These are phyloP conservation scores for Phylloporus arenicola DNA, from an alignment of 768 basidiomycete species.

Conservation along the genomic window DNA sequence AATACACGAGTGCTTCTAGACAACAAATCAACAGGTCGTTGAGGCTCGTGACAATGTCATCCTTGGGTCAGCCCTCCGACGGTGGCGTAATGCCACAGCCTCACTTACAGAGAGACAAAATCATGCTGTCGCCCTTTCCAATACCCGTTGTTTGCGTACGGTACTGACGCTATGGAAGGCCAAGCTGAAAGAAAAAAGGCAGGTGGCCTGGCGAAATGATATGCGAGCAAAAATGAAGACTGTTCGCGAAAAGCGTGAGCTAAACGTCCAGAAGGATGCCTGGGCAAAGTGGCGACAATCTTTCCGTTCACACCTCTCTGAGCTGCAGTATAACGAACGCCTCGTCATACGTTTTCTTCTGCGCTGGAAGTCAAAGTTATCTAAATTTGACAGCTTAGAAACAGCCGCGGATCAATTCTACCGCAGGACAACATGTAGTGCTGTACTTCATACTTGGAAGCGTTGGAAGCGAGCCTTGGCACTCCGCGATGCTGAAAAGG, in stretches of 20 bases:
- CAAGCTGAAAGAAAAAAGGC: constrained; percentile 49
- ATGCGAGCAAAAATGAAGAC: constrained; percentile 69
- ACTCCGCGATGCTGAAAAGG: constrained; percentile 41
- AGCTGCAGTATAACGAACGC: constrained; percentile 44
- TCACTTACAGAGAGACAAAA: constrained; percentile 36
- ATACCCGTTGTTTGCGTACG: constrained; percentile 39
- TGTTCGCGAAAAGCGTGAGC: constrained; percentile 52
- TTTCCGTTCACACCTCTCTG: constrained; percentile 46
- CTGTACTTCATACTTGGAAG: constrained; percentile 44
- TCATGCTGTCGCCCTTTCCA: constrained; percentile 40
- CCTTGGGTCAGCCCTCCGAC: constrained; percentile 51
- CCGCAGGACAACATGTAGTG: constrained; percentile 33
- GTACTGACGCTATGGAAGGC: constrained; percentile 50
- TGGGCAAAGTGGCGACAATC: constrained; percentile 66
- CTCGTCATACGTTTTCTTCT: constrained; percentile 41
- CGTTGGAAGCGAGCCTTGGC: constrained; percentile 49
- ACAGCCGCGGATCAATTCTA: constrained; percentile 46
- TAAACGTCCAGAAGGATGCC: constrained; percentile 47
- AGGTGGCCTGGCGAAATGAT: constrained; percentile 56
- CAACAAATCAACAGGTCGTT: constrained; percentile 62
- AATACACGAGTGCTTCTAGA: constrained; percentile 37
- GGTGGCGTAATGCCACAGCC: constrained; percentile 49
- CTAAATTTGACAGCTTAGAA: constrained; percentile 40
- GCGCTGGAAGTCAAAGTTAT: constrained; percentile 50
- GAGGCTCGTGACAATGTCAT: constrained; percentile 65